Conservation (phyloP, 2,329 filamentous ascomycete genomes). For the Nothophoma quercina region DNA sequence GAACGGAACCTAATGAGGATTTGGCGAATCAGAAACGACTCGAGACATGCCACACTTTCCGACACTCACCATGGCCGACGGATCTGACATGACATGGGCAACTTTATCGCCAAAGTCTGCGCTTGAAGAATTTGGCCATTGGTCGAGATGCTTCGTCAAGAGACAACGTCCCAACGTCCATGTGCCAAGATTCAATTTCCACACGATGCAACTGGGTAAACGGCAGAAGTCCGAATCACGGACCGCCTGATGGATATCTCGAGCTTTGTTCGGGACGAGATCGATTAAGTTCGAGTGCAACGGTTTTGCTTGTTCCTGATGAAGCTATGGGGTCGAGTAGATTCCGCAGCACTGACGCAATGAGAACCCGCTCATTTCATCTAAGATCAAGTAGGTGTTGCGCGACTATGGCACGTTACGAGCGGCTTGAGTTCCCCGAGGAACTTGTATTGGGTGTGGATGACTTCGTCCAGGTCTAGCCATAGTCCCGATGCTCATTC, state of each 20-base stretch:
- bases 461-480: not conserved
- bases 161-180: not conserved
- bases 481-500: conserved; percentile 8
- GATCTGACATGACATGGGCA: not conserved
- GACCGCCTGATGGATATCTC: conserved; percentile 2
- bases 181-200: conserved; percentile 11
- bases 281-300: conserved; percentile 10
- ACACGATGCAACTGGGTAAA: conserved; percentile 12
- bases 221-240: conserved; percentile 11
- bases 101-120: not conserved
- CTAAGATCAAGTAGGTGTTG: not conserved
- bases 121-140: not conserved
- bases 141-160: not conserved
- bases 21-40: conserved; percentile 12
- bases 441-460: not conserved
- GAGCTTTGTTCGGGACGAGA: not conserved
- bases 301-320: conserved; percentile 2
- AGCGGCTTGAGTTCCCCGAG: not conserved
- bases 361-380: not conserved
- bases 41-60: conserved; percentile 16
- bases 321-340: not conserved
- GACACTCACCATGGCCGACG: not conserved
- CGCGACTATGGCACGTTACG: not conserved
- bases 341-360: not conserved
- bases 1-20: conserved; percentile 3